Percentiles rank a stretch among this genome's conserved stretches.
phyloP scores from a whole-genome alignment of 305 asterid species.

The Fraxinus ornus region DNA sequence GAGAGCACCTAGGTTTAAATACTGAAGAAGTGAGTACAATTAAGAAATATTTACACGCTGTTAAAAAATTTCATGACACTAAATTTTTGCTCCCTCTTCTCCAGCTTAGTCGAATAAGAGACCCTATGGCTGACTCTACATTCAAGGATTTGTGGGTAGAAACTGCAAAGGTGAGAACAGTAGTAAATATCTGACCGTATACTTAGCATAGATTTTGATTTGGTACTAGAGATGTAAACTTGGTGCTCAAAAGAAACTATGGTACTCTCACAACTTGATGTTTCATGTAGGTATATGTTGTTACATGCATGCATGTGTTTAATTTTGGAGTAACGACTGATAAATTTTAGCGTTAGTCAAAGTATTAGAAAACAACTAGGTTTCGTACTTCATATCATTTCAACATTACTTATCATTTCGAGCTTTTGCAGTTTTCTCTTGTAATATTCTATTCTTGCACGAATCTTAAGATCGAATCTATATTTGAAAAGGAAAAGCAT shows the following conservation, averaged over 20 bases:
- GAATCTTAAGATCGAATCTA: not conserved
- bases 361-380: not conserved
- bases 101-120: constrained; percentile 66
- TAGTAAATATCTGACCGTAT: not conserved
- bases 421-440: not conserved
- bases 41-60: constrained; percentile 9
- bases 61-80: constrained; percentile 2
- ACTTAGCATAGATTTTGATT: not conserved
- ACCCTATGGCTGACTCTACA: constrained; percentile 69
- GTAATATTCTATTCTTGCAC: not conserved
- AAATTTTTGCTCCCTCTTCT: constrained; percentile 9
- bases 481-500: not conserved
- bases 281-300: not conserved
- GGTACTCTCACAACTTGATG: not conserved
- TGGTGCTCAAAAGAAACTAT: not conserved
- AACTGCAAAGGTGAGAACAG: constrained; percentile 61
- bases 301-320: not conserved
- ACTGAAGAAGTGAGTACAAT: constrained; percentile 56
- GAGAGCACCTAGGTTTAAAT: constrained; percentile 81
- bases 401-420: not conserved
- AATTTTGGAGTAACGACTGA: not conserved
- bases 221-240: not conserved
- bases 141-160: constrained; percentile 72
- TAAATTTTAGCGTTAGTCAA: not conserved
- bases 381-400: not conserved